phyloP scores from a whole-genome alignment of 164 flowering plant species.

The Nelumbo lutea region DNA sequence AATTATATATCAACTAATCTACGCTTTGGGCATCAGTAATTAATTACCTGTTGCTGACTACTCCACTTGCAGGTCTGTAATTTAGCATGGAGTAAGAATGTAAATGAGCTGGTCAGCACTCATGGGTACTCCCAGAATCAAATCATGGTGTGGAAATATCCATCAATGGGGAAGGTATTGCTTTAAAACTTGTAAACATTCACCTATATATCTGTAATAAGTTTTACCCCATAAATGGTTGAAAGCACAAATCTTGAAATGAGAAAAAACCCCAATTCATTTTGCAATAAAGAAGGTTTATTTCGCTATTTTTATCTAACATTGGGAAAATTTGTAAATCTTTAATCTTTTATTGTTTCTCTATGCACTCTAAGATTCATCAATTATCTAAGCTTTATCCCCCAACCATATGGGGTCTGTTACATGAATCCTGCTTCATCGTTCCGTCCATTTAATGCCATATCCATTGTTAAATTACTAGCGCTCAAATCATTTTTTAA shows the following conservation, averaged over 20 bases:
- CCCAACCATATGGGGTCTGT: background rate
- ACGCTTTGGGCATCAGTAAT: background rate
- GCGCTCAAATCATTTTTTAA: too few relatives aligned
- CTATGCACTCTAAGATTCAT: background rate
- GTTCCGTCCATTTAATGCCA: too few relatives aligned
- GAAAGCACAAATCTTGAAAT: background rate
- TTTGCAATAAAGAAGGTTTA: background rate
- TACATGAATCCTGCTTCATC: background rate
- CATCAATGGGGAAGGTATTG: conserved; percentile 82
- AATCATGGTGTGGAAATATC: conserved; percentile 99
- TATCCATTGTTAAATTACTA: too few relatives aligned
- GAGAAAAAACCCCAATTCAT: background rate
- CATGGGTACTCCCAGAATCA: conserved; percentile 99
- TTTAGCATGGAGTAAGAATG: conserved; percentile 95
- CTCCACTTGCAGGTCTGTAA: conserved; percentile 70
- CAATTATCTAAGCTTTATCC: background rate
- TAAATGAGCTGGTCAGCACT: conserved; percentile 93
- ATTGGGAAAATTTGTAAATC: background rate
- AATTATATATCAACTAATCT: conserved; percentile 4
- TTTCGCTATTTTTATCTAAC: too few relatives aligned
- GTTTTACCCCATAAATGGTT: background rate
- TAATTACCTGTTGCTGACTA: background rate
- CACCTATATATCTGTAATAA: background rate
- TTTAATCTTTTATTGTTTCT: background rate
- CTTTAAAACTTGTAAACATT: background rate